Conservation (phyloP, 2,329 filamentous ascomycete species). For the Phialophora chinensis region DNA sequence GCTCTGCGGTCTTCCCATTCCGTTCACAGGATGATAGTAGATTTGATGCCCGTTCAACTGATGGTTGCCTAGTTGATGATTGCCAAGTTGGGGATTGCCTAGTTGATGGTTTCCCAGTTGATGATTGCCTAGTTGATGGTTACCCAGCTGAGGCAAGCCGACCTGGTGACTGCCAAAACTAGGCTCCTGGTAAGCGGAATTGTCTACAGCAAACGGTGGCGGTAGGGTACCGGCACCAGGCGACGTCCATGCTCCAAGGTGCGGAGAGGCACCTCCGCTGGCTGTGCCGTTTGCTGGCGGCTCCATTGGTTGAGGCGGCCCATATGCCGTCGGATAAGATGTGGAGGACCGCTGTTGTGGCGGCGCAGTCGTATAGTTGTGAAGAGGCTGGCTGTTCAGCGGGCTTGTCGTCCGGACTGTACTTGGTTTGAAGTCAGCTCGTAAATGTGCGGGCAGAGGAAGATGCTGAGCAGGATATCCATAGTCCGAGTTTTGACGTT, state of each 20-base stretch:
- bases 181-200: conserved; percentile 83
- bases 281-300: conserved; percentile 72
- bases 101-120: conserved; percentile 47
- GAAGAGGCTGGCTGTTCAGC: conserved; percentile 68
- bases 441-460: conserved; percentile 81
- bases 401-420: conserved; percentile 71
- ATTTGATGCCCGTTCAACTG: background rate
- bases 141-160: conserved; percentile 53
- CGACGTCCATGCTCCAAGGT: conserved; percentile 86
- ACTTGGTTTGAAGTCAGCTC: conserved; percentile 69
- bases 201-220: conserved; percentile 72
- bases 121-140: background rate
- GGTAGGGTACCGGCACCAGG: conserved; percentile 76
- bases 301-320: conserved; percentile 83
- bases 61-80: background rate
- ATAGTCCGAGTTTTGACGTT: conserved; percentile 72
- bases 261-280: conserved; percentile 82
- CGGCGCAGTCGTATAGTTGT: conserved; percentile 61
- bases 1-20: conserved; percentile 75
- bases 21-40: conserved; percentile 70
- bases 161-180: conserved; percentile 59
- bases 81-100: conserved; percentile 60
- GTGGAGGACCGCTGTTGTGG: conserved; percentile 68
- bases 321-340: conserved; percentile 82
- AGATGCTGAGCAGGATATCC: conserved; percentile 75